These are phyloP conservation scores for Monilinia laxa DNA, from an alignment of 2,329 filamentous ascomycete species.

Conservation along the genomic window DNA sequence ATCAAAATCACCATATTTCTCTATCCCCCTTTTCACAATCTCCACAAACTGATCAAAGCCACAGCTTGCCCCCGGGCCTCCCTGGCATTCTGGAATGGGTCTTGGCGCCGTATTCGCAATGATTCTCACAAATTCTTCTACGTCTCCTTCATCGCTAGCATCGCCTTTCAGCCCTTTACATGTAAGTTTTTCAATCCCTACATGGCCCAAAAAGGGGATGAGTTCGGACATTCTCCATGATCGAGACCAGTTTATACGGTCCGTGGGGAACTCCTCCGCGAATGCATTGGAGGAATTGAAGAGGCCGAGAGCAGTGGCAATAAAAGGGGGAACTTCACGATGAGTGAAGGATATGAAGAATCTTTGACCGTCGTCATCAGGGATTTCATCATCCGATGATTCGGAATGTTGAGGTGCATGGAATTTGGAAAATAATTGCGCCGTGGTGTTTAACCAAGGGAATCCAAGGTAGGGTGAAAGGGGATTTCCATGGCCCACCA, in stretches of 20 bases:
- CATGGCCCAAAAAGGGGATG: conserved; percentile 64
- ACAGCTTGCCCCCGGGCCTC: conserved; percentile 54
- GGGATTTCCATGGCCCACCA: conserved; percentile 61
- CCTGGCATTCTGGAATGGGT: conserved; percentile 48
- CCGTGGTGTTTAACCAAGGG: conserved; percentile 58
- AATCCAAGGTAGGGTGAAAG: conserved; percentile 59
- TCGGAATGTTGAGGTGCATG: conserved; percentile 28
- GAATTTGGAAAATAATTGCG: conserved; percentile 46
- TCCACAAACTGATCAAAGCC: conserved; percentile 45
- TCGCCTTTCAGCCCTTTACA: conserved; percentile 55
- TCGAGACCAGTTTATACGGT: conserved; percentile 61
- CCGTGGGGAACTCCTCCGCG: conserved; percentile 64
- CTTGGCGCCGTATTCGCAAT: conserved; percentile 53
- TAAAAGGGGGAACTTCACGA: conserved; percentile 66
- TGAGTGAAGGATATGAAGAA: conserved; percentile 65
- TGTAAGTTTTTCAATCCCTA: conserved; percentile 64
- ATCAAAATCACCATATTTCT: conserved; percentile 40
- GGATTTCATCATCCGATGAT: conserved; percentile 19
- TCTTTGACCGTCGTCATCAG: conserved; percentile 48
- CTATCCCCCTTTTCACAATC: conserved; percentile 46
- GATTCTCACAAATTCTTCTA: conserved; percentile 53
- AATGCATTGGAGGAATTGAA: conserved; percentile 65
- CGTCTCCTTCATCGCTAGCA: conserved; percentile 47
- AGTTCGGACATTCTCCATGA: conserved; percentile 63
- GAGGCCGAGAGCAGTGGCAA: conserved; percentile 64